phyloP scores from a whole-genome alignment of 148 eudicot species.

The Vaccinium myrtillus region DNA sequence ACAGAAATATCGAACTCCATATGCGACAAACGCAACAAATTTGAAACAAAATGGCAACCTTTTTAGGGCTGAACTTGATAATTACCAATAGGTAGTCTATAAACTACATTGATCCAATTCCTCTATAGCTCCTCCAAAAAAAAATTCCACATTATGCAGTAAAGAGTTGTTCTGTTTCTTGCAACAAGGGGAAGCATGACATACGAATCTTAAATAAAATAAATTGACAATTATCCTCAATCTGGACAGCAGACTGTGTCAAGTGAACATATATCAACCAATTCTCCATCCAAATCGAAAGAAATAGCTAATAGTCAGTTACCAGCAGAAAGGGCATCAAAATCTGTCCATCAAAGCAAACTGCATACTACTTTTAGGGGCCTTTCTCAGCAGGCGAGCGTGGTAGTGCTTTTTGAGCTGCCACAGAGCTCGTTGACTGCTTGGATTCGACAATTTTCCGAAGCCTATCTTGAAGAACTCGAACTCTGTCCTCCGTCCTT shows the following conservation, averaged over 20 bases:
- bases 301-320: not conserved
- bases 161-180: not conserved
- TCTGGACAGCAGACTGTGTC: not conserved
- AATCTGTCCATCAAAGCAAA: not conserved
- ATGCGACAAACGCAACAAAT: not conserved
- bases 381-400: constrained; percentile 27
- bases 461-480: constrained; percentile 67
- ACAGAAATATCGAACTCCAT: no score
- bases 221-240: not conserved
- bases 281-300: not conserved
- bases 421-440: constrained; percentile 33
- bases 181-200: not conserved
- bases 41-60: not conserved
- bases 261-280: not conserved
- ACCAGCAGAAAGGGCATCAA: not conserved
- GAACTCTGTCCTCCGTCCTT: constrained; percentile 71
- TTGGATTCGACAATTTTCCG: constrained; percentile 58
- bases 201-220: no score
- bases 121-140: not conserved
- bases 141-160: not conserved
- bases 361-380: constrained; percentile 20
- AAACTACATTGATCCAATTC: not conserved
- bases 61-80: not conserved
- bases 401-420: constrained; percentile 30
- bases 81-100: not conserved